Percentiles rank a stretch among this genome's conserved stretches.
Conservation (phyloP, 2,329 filamentous ascomycete species). For the Purpureocillium takamizusanense region DNA sequence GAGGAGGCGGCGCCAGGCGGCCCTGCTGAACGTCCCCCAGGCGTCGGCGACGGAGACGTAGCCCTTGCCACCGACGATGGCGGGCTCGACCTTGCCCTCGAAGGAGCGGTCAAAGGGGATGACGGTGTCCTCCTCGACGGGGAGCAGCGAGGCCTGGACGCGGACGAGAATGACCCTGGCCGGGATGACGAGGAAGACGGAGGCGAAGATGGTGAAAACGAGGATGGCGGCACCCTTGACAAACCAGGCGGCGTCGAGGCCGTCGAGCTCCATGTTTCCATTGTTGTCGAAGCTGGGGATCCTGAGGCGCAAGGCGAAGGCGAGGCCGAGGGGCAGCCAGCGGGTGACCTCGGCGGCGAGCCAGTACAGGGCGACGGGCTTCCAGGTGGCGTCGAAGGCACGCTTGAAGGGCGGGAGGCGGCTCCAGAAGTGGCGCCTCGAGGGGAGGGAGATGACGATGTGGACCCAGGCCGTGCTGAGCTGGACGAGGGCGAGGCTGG, state of each 20-base stretch:
- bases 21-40: constrained; percentile 67
- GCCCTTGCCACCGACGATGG: constrained; percentile 63
- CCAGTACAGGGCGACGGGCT: constrained; percentile 57
- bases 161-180: constrained; percentile 69
- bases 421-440: constrained; percentile 52
- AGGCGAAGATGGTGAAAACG: constrained; percentile 37
- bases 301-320: constrained; percentile 34
- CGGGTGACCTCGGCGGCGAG: constrained; percentile 42
- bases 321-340: constrained; percentile 33
- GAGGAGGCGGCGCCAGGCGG: constrained; percentile 63
- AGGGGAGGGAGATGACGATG: constrained; percentile 67
- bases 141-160: constrained; percentile 78
- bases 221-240: constrained; percentile 37
- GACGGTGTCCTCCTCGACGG: constrained; percentile 72
- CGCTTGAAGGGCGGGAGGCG: constrained; percentile 59
- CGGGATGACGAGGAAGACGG: constrained; percentile 62
- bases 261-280: constrained; percentile 19
- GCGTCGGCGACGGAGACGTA: constrained; percentile 65
- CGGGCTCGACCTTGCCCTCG: constrained; percentile 65
- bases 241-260: constrained; percentile 17
- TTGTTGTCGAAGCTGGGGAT: constrained; percentile 25
- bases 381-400: constrained; percentile 58
- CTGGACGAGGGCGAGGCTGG: constrained; percentile 55
- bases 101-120: constrained; percentile 88
- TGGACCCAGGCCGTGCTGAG: constrained; percentile 76